Conservation (phyloP, 2,329 filamentous ascomycete species). For the Venturia nashicola region DNA sequence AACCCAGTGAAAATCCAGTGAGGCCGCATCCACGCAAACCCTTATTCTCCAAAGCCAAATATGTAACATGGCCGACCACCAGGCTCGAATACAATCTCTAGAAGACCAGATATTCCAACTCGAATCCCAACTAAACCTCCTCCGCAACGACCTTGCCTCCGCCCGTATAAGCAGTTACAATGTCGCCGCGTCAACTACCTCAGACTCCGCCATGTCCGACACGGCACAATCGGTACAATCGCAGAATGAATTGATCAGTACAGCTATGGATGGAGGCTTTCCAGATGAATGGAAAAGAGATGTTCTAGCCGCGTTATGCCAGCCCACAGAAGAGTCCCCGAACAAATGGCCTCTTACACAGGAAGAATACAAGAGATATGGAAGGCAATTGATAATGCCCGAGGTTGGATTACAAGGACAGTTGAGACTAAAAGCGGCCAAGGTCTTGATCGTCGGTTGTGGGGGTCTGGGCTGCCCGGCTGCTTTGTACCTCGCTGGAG, state of each 20-base stretch:
- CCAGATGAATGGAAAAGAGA: constrained; percentile 31
- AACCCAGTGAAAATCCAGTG: background rate
- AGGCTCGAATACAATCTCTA: constrained; percentile 6
- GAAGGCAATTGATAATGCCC: constrained; percentile 79
- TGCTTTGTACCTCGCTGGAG: constrained; percentile 81
- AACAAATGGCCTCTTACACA: constrained; percentile 52
- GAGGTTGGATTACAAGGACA: constrained; percentile 71
- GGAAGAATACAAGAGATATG: constrained; percentile 77
- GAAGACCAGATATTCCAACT: constrained; percentile 4
- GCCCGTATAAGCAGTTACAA: constrained; percentile 13
- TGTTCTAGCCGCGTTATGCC: constrained; percentile 23
- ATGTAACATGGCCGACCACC: constrained; percentile 35
- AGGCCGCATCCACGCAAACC: background rate
- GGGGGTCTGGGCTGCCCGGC: constrained; percentile 89
- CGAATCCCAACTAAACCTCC: constrained; percentile 1
- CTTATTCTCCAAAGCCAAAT: background rate
- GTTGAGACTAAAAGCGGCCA: constrained; percentile 54
- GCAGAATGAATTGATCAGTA: constrained; percentile 17
- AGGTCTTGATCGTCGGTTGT: constrained; percentile 71
- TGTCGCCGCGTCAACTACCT: background rate
- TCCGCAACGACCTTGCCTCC: background rate
- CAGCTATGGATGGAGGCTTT: constrained; percentile 28
- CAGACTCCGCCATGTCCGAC: constrained; percentile 12
- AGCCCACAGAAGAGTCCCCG: constrained; percentile 14
- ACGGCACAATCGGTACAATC: constrained; percentile 10